Conservation (phyloP, 495 filamentous ascomycete genomes). For the Amorphotheca resinae region DNA sequence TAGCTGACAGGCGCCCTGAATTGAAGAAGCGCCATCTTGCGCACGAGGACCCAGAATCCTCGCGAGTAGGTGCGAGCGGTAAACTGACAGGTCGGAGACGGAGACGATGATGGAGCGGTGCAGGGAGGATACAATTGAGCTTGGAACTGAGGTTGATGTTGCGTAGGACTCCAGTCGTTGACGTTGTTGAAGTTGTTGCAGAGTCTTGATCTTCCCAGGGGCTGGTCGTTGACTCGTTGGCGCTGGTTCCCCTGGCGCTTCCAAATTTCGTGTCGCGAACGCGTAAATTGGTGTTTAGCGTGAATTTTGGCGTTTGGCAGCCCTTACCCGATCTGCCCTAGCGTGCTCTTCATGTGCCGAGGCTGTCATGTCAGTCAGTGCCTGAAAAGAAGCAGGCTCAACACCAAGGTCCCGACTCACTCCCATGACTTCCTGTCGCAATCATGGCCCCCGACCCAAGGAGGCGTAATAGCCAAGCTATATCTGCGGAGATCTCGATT, state of each 20-base stretch:
- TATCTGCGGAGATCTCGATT: constrained; percentile 64
- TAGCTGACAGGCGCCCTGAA: constrained; percentile 72
- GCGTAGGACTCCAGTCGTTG: not conserved
- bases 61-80: not conserved
- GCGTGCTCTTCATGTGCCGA: not conserved
- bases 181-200: too few species aligned
- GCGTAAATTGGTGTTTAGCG: not conserved
- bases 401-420: too few species aligned
- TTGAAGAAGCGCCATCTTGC: constrained; percentile 65
- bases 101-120: too few species aligned
- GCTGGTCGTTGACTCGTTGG: too few species aligned
- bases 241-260: too few species aligned
- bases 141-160: too few species aligned
- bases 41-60: constrained; percentile 8
- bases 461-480: constrained; percentile 31
- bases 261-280: too few species aligned
- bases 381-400: too few species aligned
- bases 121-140: not conserved
- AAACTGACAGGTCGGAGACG: not conserved
- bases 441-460: constrained; percentile 14
- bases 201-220: too few species aligned
- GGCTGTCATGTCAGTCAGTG: too few species aligned
- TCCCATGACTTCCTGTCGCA: not conserved
- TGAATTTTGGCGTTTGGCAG: not conserved
- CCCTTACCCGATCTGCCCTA: not conserved